phyloP scores from a whole-genome alignment of 108 stramenopile species.

The Seminavis robusta region DNA sequence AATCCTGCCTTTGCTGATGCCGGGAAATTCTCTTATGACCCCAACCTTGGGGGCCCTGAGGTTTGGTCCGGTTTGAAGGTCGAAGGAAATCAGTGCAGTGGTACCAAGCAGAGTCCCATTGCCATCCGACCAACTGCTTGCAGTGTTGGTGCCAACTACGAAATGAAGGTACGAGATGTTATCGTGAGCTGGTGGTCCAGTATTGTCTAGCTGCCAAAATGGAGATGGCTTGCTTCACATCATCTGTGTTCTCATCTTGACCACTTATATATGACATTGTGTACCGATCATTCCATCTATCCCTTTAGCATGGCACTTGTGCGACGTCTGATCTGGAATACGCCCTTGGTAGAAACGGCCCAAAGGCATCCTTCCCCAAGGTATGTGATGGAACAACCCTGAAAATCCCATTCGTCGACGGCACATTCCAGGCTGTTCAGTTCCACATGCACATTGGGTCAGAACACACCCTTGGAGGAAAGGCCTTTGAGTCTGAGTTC shows the following conservation, averaged over 20 bases:
- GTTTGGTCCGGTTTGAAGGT: background rate
- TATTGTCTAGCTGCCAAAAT: background rate
- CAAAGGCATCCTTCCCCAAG: background rate
- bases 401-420: slow-evolving; percentile 3
- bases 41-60: background rate
- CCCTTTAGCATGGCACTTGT: background rate
- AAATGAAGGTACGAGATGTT: background rate
- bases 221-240: background rate
- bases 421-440: background rate
- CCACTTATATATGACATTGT: background rate
- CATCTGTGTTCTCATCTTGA: no score
- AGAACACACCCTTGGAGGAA: slow-evolving; percentile 18
- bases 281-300: background rate
- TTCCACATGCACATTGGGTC: background rate
- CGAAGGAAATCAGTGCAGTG: background rate
- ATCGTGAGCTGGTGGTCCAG: background rate
- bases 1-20: background rate
- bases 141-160: background rate
- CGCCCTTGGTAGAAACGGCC: background rate
- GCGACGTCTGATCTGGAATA: background rate
- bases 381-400: background rate
- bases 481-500: slow-evolving; percentile 15
- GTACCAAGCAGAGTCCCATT: background rate
- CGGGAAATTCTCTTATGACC: background rate
- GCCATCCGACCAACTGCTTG: background rate